Evolutionary conservation across 164 flowering plant genomes (phyloP), one percentile per base, ranked within the genome.

Genomic region (Vitis rotundifolia): DNA sequence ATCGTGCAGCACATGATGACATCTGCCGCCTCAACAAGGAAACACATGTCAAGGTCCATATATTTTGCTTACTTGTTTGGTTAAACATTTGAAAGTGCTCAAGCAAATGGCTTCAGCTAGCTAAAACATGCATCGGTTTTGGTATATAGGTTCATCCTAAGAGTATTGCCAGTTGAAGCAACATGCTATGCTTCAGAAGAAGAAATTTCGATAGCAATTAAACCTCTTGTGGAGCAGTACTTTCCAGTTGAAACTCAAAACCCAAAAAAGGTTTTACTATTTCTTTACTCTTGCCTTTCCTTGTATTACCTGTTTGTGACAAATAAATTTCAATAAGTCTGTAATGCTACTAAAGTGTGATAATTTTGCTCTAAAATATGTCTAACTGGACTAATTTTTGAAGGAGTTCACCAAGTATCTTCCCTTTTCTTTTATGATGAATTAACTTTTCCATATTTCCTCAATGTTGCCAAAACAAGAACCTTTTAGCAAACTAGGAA

Each of bases 141-240:
- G 11, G 68, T 55, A 22, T 65, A 26, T 58, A 93, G 99, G 80
- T 95, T 91, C 79, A 81, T 93, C 73, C 75, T 93, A 73, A 84
- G 99, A 80, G 76, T 95, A 37, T 78, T 95, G 72, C 98, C 98
- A 1, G 76, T 90, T 76, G 98, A 95, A 79, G 78, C 89, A 50
- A 47, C 99, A 71, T 95, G 98, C 84, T 93, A 95, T 87, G 80
- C 97, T 61, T 93, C 99, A 59, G 97, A 89, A 70, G 98, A 90
- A 71, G 98, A 95, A 79, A 91, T 95, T 67, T 75, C 86, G 31
- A 87, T 76, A 80, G 92, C 97, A 63, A 91, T 95, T 26, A 80
- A 83, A 68, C 97, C 98, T 61, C 76, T 91, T 60, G 76, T 91
- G 56, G 79, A 67, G 13, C 75, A 80, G 61, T 66, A 91, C 78